A percentile compares a stretch with the other conserved stretches of the same genome.
Conservation (phyloP, 1,284 basidiomycete species). For the Apiotrichum montevideense region DNA sequence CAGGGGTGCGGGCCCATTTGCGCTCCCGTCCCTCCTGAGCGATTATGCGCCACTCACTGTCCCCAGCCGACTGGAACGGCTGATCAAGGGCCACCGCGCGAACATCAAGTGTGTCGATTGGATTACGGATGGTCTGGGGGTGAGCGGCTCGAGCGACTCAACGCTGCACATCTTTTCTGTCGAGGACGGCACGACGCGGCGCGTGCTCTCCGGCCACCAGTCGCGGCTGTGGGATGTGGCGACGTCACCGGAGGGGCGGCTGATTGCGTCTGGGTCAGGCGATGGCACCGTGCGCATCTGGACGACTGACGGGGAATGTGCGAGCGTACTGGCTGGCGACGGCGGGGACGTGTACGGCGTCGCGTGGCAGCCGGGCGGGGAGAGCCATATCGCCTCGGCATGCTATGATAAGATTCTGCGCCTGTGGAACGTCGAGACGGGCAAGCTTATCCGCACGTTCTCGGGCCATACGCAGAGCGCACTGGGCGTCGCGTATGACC, state of each 20-base stretch:
- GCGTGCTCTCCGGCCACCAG: constrained; percentile 43
- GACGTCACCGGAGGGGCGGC: constrained; percentile 17
- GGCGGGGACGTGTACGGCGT: constrained; percentile 51
- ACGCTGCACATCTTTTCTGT: constrained; percentile 40
- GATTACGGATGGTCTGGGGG: constrained; percentile 44
- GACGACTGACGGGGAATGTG: constrained; percentile 29
- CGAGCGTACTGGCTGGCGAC: constrained; percentile 30
- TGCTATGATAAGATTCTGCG: constrained; percentile 51
- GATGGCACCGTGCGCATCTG: constrained; percentile 50
- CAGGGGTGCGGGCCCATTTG: constrained; percentile 11
- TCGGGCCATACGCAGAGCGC: constrained; percentile 50
- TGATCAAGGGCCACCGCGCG: constrained; percentile 44
- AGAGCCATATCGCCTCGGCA: constrained; percentile 45
- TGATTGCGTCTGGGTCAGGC: constrained; percentile 45
- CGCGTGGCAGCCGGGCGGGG: constrained; percentile 44
- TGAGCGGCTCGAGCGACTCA: constrained; percentile 47
- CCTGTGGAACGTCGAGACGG: constrained; percentile 48
- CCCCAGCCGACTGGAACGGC: constrained; percentile 24
- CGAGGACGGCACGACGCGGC: constrained; percentile 18
- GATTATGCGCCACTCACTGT: constrained; percentile 39
- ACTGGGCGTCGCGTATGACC: constrained; percentile 48
- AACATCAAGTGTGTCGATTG: constrained; percentile 50
- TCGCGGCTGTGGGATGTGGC: constrained; percentile 50
- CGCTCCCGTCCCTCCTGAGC: constrained; percentile 30
- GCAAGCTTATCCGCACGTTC: constrained; percentile 48